Evolutionary conservation across 2,329 filamentous ascomycete genomes (phyloP), one percentile per base, ranked within the genome.

Genomic region (Penicillium hesseltinei): DNA sequence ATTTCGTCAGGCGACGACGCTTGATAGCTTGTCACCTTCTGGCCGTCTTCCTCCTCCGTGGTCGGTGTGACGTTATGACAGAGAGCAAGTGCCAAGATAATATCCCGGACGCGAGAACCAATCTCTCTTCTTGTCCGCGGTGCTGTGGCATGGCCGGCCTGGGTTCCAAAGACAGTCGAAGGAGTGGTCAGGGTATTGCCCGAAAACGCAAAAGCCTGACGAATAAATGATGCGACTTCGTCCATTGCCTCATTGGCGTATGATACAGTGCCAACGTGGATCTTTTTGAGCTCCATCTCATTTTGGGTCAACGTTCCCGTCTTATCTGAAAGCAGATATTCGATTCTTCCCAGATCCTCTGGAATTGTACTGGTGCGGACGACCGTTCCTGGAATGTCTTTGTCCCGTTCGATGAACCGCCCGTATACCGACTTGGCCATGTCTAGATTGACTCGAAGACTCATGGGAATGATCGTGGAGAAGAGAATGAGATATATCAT

Each of bases 231-330:
- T 13, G 86, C 80, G 13, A 99, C 94, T 77, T 99, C 95, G 66
- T 97, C 94, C 94, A 99, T 99, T 10, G 94, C 93, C 71, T 99
- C 94, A 66, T 96, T 96, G 35, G 93, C 94, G 69, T 99, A 99
- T 1, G 93, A 97, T 1, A 97, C 94, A 10, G 94, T 99, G 10
- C 95, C 94, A 52, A 99, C 91, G 69, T 99, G 95, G 6, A 99
- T 93, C 76, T 99, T 99, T 72, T 95, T 96, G 83, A 99, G 88
- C 70, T 97, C 93, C 92, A 97, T 97, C 69, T 96, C 85, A 69
- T 99, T 99, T 66, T 97, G 92, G 0, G 94, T 99, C 58, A 99
- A 76, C 2, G 94, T 99, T n/a, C 94, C 94, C 0, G 94, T 99
- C 76, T 99, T 99, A 75, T 99, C 94, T 62, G 91, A 97, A 31